Base-by-base conservation (phyloP, 257 asterid genomes). In the Capsicum baccatum region DNA sequence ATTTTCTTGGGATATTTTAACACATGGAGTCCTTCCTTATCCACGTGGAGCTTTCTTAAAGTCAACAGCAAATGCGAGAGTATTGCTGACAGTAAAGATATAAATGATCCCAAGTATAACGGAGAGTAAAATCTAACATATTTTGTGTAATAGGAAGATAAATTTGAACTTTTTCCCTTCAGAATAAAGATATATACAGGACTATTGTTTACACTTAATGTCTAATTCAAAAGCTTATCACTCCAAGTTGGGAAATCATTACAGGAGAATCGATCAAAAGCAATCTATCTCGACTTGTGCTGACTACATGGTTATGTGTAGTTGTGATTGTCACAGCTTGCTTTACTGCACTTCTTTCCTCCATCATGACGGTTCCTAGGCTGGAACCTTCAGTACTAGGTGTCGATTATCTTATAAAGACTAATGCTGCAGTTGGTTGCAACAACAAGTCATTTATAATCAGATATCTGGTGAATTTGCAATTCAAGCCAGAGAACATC, bases 351-450 rank as follows among this genome's bases (percentile, higher is more conserved):
- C 88, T 90, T 4, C 85, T 93, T 6, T 91, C 92, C 66, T 79
- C 94, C 9, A 86, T 89, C 87, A 88, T 93, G 92, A 91, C 94
- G 1, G 91, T 89, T 47, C 97, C 92, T 2, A 86, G 91, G 86
- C 87, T 90, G 9, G 89, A 87, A 47, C 94, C 96, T 0, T 81
- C 92, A 0, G 37, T 92, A 54, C 82, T 56, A 42, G 88, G 89
- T 76, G 80, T 91, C 13, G 92, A 89, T 11, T 85, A 81, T 19
- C 94, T 94, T 0, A 76, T 79, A 5, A 80, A 79, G 17, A 87
- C 89, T 2, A 89, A 91, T 81, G 92, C 91, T 21, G 78, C 21
- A 1, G 93, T 94, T 1, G 97, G 95, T 11, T 93, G 95, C 90
- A 89, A 90, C 8, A 83, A 79, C 11, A 88, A 89, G 14, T 91